Conservation (phyloP, 1,284 basidiomycete genomes). For the Serendipita sp. region DNA sequence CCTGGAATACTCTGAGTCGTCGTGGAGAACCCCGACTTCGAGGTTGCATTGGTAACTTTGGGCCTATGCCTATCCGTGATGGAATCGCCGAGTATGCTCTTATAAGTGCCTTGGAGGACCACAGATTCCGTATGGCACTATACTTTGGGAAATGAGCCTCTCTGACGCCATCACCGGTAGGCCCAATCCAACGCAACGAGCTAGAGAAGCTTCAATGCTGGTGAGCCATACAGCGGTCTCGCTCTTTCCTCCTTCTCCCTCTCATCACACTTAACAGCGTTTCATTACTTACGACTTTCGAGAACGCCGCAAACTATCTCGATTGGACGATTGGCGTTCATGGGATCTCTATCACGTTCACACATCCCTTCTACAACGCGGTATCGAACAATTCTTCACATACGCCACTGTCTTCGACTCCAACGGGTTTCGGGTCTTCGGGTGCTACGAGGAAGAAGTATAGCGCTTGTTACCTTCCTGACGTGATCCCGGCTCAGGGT, state of each 20-base stretch:
- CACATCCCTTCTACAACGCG: constrained; percentile 39
- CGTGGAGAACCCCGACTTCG: constrained; percentile 53
- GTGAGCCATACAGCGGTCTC: constrained; percentile 32
- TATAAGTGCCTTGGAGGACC: constrained; percentile 66
- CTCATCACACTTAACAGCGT: constrained; percentile 35
- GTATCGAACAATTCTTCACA: constrained; percentile 25
- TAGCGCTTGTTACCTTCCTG: constrained; percentile 87
- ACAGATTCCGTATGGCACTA: constrained; percentile 38
- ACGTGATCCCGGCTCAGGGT: constrained; percentile 83
- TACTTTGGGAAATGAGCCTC: constrained; percentile 8
- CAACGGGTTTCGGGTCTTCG: constrained; percentile 27
- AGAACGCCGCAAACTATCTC: constrained; percentile 70
- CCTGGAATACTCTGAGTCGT: constrained; percentile 71
- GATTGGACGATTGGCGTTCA: constrained; percentile 89
- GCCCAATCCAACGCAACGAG: constrained; percentile 62
- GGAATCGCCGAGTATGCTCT: constrained; percentile 85
- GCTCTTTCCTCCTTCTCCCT: not conserved
- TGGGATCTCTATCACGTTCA: constrained; percentile 82
- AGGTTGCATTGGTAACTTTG: constrained; percentile 94
- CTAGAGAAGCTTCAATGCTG: constrained; percentile 70
- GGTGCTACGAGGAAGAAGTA: constrained; percentile 42
- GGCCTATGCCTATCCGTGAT: constrained; percentile 55
- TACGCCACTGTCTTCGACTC: constrained; percentile 29
- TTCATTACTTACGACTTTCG: constrained; percentile 86
- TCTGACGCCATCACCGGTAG: constrained; percentile 21